These are phyloP conservation scores for Peziza echinospora DNA, from an alignment of 495 filamentous ascomycete species.

Conservation along the genomic window DNA sequence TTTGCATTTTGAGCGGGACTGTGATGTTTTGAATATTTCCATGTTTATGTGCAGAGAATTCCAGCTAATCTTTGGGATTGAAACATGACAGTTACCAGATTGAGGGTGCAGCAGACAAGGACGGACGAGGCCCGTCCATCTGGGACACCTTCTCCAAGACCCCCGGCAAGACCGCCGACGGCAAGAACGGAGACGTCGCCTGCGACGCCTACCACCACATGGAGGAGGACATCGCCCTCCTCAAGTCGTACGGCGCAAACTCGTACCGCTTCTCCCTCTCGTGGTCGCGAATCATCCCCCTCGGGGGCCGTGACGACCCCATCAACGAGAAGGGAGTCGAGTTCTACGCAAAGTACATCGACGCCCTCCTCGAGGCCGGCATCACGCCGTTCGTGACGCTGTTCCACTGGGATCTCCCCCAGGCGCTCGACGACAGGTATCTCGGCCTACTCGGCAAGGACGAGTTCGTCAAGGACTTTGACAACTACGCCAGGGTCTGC, in stretches of 20 bases:
- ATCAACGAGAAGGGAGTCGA: slow-evolving; percentile 27
- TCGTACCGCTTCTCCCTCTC: slow-evolving; percentile 22
- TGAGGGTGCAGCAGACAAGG: slow-evolving; percentile 26
- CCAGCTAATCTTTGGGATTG: too few species aligned
- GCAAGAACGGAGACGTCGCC: slow-evolving; percentile 18
- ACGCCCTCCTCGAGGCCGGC: slow-evolving; percentile 27
- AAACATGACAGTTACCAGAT: slow-evolving; percentile 26
- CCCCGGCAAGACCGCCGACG: slow-evolving; percentile 17
- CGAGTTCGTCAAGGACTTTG: slow-evolving; percentile 31
- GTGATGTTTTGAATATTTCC: too few species aligned
- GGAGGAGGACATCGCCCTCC: slow-evolving; percentile 15
- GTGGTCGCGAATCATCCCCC: slow-evolving; percentile 21
- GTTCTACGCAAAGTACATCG: slow-evolving; percentile 29
- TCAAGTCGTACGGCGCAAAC: slow-evolving; percentile 19
- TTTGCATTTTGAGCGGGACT: too few species aligned
- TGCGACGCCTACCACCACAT: slow-evolving; percentile 21
- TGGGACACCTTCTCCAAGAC: slow-evolving; percentile 22
- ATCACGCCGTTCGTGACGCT: slow-evolving; percentile 32
- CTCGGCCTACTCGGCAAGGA: slow-evolving; percentile 31
- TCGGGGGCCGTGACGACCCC: slow-evolving; percentile 20
- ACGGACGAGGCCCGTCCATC: slow-evolving; percentile 26
- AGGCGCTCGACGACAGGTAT: slow-evolving; percentile 30
- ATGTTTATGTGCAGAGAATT: too few species aligned
- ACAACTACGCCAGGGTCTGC: slow-evolving; percentile 28
- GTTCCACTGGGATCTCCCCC: slow-evolving; percentile 34